Evolutionary conservation across 108 stramenopile genomes (phyloP).

Genomic region (Craspedostauros australis): DNA sequence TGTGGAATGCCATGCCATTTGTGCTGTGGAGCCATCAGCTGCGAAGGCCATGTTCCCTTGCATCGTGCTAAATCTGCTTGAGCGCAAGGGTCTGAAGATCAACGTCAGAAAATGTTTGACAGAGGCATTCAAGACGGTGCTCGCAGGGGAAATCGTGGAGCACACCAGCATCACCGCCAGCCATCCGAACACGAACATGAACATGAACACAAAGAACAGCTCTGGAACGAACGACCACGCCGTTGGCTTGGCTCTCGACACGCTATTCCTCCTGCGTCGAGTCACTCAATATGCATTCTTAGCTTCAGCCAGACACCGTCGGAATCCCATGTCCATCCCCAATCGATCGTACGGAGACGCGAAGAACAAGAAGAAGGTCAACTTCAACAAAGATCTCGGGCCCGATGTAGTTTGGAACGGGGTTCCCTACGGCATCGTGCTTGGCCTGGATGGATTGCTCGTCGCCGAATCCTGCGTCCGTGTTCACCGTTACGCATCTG

Average conservation of each 20-base stretch:
- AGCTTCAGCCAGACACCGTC: slow-evolving; percentile 10
- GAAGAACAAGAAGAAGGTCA: slow-evolving; percentile 3
- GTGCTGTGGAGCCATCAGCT: slow-evolving; percentile 46
- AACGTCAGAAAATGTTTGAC: slow-evolving; percentile 1
- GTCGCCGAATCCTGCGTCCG: slow-evolving; percentile 56
- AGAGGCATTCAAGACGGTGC: slow-evolving; percentile 3
- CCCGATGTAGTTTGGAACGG: slow-evolving; percentile 44
- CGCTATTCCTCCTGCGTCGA: slow-evolving; percentile 40
- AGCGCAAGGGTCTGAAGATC: not conserved
- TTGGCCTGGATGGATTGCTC: slow-evolving; percentile 52
- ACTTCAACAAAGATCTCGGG: slow-evolving; percentile 13
- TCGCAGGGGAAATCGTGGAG: not conserved
- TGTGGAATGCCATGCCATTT: slow-evolving; percentile 40
- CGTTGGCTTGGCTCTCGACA: slow-evolving; percentile 37
- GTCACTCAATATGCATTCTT: slow-evolving; percentile 47
- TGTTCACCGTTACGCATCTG: slow-evolving; percentile 47
- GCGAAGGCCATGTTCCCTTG: slow-evolving; percentile 56
- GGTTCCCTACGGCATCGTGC: slow-evolving; percentile 56
- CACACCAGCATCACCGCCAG: no score
- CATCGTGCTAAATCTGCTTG: slow-evolving; percentile 46
- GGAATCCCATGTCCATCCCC: slow-evolving; percentile 5
- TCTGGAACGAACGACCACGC: slow-evolving; percentile 13
- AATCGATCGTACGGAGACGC: slow-evolving; percentile 11
- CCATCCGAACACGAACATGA: no score
- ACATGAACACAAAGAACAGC: not conserved